Base-by-base conservation (phyloP, 192 early-diverging fungal species). In the Rhizoclosmatium sp. region DNA sequence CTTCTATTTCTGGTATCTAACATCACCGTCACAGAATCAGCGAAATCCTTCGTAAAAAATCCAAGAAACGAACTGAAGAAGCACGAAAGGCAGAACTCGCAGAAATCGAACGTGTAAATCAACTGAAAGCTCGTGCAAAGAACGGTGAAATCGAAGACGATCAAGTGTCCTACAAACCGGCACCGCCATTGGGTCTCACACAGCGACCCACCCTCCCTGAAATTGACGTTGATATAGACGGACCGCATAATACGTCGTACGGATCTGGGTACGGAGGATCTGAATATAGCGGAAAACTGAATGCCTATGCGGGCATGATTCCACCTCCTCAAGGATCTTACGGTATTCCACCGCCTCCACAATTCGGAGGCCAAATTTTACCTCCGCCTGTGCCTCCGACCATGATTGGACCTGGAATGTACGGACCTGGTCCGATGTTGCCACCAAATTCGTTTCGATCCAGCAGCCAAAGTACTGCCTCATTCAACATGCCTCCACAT, bases 21-120 rank as follows among this genome's bases (percentile, higher is more conserved):
- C 16, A 54, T 12, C 16, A 16, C 16, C 51, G 51, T 54, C 51
- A 54, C 1, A 82, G 84, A 78, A 93, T 93, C 75, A 85, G 66
- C 62, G 90, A 92, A 72, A 68, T 93, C 58, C 81, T 93, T n/a
- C 82, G 84, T 40, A 81, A 81, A 65, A 91, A 89, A 67, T 82
- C 85, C 9, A 81, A 73, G 65, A 89, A 87, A 73, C 82, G 90
- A 39, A 73, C 75, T 0, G 81, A 89, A 66, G 82, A 86, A 74
- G 85, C 80, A 5, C 83, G 87, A 14, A 75, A 82, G 58, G 67
- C 74, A 14, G 87, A 84, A 68, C 70, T 80, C 46, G 71, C 84
- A 49, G 83, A 84, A 56, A 80, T 86, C 64, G 83, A 82, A 47
- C 65, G 61, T 3, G 66, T 45, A 41, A 12, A 59, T 4, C 59